phyloP scores from a whole-genome alignment of 768 basidiomycete species.

The Mrakia hoshinonis region DNA sequence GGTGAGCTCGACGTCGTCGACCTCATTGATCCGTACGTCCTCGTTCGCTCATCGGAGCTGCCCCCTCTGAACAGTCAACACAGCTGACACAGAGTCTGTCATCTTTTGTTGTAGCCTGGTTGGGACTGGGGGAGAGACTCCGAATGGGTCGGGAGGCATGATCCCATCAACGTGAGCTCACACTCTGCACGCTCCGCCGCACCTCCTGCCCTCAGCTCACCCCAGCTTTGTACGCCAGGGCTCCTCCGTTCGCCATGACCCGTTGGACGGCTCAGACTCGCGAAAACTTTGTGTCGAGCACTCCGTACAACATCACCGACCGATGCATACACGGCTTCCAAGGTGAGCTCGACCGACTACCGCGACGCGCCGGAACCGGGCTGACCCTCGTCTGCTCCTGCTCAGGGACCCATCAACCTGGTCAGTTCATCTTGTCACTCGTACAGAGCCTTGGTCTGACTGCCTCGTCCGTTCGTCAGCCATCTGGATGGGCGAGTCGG shows the following conservation, averaged over 20 bases:
- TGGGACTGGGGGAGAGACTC: constrained; percentile 21
- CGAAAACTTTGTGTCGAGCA: constrained; percentile 45
- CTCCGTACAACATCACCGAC: constrained; percentile 45
- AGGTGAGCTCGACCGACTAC: constrained; percentile 41
- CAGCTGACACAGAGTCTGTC: background rate
- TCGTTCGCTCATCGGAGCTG: background rate
- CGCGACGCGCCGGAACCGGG: background rate
- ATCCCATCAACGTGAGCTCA: constrained; percentile 46
- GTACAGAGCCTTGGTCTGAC: background rate
- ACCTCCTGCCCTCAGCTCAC: too few relatives aligned
- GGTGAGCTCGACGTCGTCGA: constrained; percentile 10
- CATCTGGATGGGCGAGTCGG: constrained; percentile 65
- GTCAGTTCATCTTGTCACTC: background rate
- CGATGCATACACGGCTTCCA: constrained; percentile 61
- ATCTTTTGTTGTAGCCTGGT: background rate
- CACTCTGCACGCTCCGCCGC: background rate
- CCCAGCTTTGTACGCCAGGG: constrained; percentile 42
- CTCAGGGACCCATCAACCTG: constrained; percentile 21
- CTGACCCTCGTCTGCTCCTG: background rate
- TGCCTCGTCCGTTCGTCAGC: constrained; percentile 46
- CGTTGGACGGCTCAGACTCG: constrained; percentile 76
- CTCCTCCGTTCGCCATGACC: constrained; percentile 74
- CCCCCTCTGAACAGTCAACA: too few relatives aligned
- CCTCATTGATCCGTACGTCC: constrained; percentile 11
- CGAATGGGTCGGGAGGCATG: constrained; percentile 45